These are phyloP conservation scores for Trifolium fragiferum DNA, from an alignment of 306 rosid genomes.

Conservation along the genomic window DNA sequence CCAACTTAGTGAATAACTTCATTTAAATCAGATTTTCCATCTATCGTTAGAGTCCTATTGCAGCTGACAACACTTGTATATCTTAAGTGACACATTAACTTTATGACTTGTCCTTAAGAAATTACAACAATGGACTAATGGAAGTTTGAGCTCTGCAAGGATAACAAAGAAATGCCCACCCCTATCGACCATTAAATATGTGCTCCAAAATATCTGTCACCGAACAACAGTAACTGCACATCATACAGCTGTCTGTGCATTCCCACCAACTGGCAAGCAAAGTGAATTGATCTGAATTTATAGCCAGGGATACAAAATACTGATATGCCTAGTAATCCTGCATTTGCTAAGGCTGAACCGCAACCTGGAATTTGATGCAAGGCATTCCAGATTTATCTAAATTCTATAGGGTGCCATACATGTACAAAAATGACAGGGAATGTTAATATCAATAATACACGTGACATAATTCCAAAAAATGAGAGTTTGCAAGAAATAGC, in stretches of 20 bases:
- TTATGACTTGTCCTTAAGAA: conserved; percentile 42
- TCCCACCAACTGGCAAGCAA: conserved; percentile 51
- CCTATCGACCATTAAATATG: conserved; percentile 36
- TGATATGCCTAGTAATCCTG: conserved; percentile 55
- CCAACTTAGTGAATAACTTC: conserved; percentile 40
- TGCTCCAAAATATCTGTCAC: conserved; percentile 41
- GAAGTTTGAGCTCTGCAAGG: conserved; percentile 37
- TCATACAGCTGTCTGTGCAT: conserved; percentile 45
- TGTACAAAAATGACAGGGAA: conserved; percentile 43
- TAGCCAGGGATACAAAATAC: conserved; percentile 50
- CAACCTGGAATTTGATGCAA: conserved; percentile 75
- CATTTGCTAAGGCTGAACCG: conserved; percentile 62
- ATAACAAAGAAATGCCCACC: conserved; percentile 36
- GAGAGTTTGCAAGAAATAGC: conserved; percentile 27
- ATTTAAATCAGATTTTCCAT: conserved; percentile 41
- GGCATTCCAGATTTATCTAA: conserved; percentile 66
- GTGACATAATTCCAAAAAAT: conserved; percentile 11
- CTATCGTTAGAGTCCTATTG: conserved; percentile 18
- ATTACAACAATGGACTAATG: conserved; percentile 30
- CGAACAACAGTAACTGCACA: conserved; percentile 38
- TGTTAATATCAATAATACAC: conserved; percentile 33
- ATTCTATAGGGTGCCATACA: conserved; percentile 51
- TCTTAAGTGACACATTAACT: conserved; percentile 38
- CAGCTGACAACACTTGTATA: conserved; percentile 40
- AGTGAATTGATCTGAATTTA: conserved; percentile 52